Evolutionary conservation across 1,139 yeast genomes (phyloP).

Genomic region (Blastobotrys elegans): DNA sequence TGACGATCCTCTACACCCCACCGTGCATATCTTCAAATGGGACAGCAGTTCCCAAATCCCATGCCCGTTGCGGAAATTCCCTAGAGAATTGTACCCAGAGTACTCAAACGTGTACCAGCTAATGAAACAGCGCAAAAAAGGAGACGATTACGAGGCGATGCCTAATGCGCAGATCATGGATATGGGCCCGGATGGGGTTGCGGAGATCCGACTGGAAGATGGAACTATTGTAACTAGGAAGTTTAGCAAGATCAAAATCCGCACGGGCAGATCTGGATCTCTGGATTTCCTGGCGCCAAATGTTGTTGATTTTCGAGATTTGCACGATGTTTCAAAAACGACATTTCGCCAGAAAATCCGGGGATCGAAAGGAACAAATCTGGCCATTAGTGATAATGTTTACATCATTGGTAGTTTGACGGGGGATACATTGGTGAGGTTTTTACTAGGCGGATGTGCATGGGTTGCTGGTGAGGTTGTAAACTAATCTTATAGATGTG

Average conservation of each 20-base stretch:
- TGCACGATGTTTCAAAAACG: conserved; percentile 9
- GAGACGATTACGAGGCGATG: conserved; percentile 20
- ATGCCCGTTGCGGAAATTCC: conserved; percentile 30
- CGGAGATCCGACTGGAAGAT: conserved; percentile 18
- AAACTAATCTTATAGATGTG: neutral
- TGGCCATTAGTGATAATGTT: conserved; percentile 19
- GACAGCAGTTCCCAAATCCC: conserved; percentile 15
- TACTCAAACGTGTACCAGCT: conserved; percentile 28
- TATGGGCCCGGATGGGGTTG: conserved; percentile 22
- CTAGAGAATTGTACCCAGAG: conserved; percentile 34
- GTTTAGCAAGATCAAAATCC: conserved; percentile 22
- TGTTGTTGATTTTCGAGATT: conserved; percentile 5
- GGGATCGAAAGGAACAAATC: conserved; percentile 8
- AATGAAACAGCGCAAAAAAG: conserved; percentile 22
- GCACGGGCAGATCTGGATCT: conserved; percentile 31
- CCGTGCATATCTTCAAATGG: conserved; percentile 33
- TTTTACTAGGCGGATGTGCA: conserved; percentile 29
- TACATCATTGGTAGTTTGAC: conserved; percentile 32
- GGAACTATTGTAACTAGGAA: conserved; percentile 17
- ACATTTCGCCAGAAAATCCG: conserved; percentile 10
- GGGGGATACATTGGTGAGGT: conserved; percentile 34
- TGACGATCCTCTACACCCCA: conserved; percentile 3
- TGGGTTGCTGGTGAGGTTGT: conserved; percentile 21
- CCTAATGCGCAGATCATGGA: conserved; percentile 27
- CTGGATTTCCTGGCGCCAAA: conserved; percentile 21